phyloP scores from a whole-genome alignment of 495 filamentous ascomycete genomes.

The Aspergillus kassunensis region DNA sequence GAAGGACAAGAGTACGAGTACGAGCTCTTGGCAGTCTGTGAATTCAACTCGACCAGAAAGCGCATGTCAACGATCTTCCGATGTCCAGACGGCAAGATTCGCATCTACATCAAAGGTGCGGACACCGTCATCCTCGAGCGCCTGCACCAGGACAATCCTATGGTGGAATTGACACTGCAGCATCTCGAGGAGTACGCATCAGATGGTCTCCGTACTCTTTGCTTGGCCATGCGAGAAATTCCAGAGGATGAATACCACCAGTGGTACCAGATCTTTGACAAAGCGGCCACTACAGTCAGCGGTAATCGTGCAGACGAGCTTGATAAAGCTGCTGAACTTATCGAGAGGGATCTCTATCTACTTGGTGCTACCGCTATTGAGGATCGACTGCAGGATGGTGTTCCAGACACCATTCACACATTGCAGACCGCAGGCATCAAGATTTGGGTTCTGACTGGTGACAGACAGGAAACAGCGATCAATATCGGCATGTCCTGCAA shows the following conservation, averaged over 20 bases:
- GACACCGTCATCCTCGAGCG: conserved; percentile 97
- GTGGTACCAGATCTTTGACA: conserved; percentile 85
- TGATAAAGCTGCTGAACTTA: conserved; percentile 94
- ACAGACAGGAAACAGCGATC: conserved; percentile 98
- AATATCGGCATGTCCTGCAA: conserved; percentile 99
- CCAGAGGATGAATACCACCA: conserved; percentile 86
- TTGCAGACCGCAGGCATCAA: conserved; percentile 97
- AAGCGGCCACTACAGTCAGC: conserved; percentile 83
- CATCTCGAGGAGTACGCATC: conserved; percentile 98
- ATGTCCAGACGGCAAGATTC: conserved; percentile 92
- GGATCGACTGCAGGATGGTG: conserved; percentile 93
- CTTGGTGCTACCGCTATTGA: conserved; percentile 97
- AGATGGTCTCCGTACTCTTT: conserved; percentile 91
- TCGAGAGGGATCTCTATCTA: conserved; percentile 86
- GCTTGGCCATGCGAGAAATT: conserved; percentile 91
- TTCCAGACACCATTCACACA: conserved; percentile 97
- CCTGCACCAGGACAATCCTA: conserved; percentile 71
- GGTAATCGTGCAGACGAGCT: conserved; percentile 91
- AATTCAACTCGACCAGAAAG: conserved; percentile 98
- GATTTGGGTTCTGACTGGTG: conserved; percentile 97
- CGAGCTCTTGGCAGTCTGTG: conserved; percentile 90
- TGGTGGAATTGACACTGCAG: conserved; percentile 79
- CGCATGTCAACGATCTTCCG: conserved; percentile 97
- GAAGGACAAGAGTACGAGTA: conserved; percentile 72
- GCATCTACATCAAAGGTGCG: conserved; percentile 92